Evolutionary conservation across 2,329 filamentous ascomycete genomes (phyloP).

Genomic region (Sporothrix sp.): DNA sequence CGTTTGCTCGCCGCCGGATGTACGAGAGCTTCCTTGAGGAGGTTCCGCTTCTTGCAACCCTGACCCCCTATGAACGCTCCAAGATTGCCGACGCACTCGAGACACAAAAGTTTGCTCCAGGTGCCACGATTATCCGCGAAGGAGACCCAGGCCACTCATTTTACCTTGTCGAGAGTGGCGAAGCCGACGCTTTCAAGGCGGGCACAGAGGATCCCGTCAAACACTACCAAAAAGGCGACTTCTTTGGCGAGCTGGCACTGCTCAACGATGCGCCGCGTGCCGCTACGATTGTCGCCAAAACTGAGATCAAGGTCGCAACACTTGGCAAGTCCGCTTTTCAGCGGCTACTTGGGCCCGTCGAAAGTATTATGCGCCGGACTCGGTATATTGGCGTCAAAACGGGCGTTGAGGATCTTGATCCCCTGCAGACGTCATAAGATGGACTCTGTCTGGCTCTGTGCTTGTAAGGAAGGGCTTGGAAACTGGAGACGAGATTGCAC

Average conservation of each 20-base stretch:
- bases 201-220: slow-evolving; percentile 62
- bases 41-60: slow-evolving; percentile 70
- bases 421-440: slow-evolving; percentile 36
- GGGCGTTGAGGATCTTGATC: slow-evolving; percentile 58
- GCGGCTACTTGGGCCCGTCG: slow-evolving; percentile 80
- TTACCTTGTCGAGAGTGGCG: slow-evolving; percentile 79
- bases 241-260: slow-evolving; percentile 91
- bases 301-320: slow-evolving; percentile 85
- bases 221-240: slow-evolving; percentile 82
- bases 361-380: slow-evolving; percentile 84
- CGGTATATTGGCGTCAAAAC: slow-evolving; percentile 51
- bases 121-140: slow-evolving; percentile 78
- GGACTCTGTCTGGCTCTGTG: neutral
- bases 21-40: slow-evolving; percentile 96
- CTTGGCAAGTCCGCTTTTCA: slow-evolving; percentile 93
- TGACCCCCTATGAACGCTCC: slow-evolving; percentile 87
- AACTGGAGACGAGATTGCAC: neutral
- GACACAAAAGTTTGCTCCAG: slow-evolving; percentile 72
- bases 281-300: slow-evolving; percentile 73
- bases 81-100: slow-evolving; percentile 97
- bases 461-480: neutral
- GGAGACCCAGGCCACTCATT: slow-evolving; percentile 88
- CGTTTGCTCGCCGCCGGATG: slow-evolving; percentile 90
- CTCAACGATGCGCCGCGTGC: slow-evolving; percentile 89
- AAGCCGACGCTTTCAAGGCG: slow-evolving; percentile 79